Evolutionary conservation across 352 stramenopile species (phyloP).

Genomic region (Phytophthora ohioensis): DNA sequence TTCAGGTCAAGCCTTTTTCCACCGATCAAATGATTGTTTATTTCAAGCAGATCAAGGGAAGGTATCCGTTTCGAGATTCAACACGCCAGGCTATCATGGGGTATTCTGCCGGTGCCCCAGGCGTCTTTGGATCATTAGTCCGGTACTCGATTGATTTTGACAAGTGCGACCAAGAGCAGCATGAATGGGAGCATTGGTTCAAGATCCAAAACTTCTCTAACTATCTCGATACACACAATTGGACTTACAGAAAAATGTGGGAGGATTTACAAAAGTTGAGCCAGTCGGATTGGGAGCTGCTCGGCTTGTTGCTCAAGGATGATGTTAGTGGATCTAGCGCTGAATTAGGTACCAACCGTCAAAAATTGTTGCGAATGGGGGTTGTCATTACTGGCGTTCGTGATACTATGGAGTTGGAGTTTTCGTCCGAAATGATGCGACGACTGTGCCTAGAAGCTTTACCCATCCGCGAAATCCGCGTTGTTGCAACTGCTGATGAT

Average conservation of each 20-base stretch:
- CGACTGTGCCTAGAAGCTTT: constrained; percentile 28
- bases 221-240: constrained; percentile 15
- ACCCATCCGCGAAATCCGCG: constrained; percentile 22
- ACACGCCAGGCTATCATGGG: constrained; percentile 18
- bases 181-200: constrained; percentile 21
- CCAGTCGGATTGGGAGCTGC: constrained; percentile 7
- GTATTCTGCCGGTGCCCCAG: constrained; percentile 31
- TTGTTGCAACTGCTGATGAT: constrained; percentile 9
- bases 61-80: constrained; percentile 26
- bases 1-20: constrained; percentile 30
- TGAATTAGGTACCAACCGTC: not conserved
- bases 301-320: constrained; percentile 6
- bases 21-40: constrained; percentile 33
- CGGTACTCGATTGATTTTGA: constrained; percentile 24
- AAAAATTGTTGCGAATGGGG: constrained; percentile 13
- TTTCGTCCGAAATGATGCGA: constrained; percentile 33
- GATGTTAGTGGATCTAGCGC: constrained; percentile 2
- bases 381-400: constrained; percentile 4
- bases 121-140: constrained; percentile 35
- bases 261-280: constrained; percentile 5
- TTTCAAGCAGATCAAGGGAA: constrained; percentile 29
- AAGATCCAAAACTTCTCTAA: constrained; percentile 3
- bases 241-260: constrained; percentile 2
- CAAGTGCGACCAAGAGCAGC: constrained; percentile 10
- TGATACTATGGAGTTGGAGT: constrained; percentile 10